Conservation (phyloP, 345 rosid genomes). For the Barbarea vulgaris region DNA sequence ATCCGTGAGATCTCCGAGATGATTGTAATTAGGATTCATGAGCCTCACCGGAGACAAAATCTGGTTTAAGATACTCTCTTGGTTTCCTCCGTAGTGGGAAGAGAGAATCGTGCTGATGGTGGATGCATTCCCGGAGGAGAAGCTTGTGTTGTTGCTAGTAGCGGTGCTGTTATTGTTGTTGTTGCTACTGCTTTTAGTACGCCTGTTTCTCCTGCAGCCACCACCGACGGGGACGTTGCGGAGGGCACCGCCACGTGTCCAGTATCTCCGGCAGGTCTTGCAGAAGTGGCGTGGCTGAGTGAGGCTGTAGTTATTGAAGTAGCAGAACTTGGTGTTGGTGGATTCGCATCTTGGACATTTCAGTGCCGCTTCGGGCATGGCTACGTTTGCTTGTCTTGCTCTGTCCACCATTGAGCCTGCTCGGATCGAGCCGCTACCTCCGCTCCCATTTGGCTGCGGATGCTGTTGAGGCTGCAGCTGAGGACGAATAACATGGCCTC, state of each 20-base stretch:
- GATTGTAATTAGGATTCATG: slow-evolving; percentile 44
- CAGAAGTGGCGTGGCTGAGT: slow-evolving; percentile 99
- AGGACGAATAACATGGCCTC: slow-evolving; percentile 49
- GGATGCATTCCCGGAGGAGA: slow-evolving; percentile 35
- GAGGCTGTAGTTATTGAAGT: slow-evolving; percentile 96
- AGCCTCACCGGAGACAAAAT: slow-evolving; percentile 43
- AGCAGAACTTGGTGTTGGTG: slow-evolving; percentile 91
- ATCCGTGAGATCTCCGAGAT: slow-evolving; percentile 59
- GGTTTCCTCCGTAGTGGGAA: slow-evolving; percentile 37
- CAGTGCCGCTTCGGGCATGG: slow-evolving; percentile 72
- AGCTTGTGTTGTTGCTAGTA: slow-evolving; percentile 37
- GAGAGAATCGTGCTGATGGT: slow-evolving; percentile 42
- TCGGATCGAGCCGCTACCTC: slow-evolving; percentile 62
- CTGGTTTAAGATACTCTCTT: slow-evolving; percentile 54
- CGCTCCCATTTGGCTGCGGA: slow-evolving; percentile 48
- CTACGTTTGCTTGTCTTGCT: slow-evolving; percentile 81
- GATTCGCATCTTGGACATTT: slow-evolving; percentile 98
- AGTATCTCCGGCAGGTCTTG: slow-evolving; percentile 94
- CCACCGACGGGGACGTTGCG: slow-evolving; percentile 94
- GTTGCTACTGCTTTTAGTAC: slow-evolving; percentile 56
- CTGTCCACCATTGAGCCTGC: slow-evolving; percentile 95
- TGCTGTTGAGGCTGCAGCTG: slow-evolving; percentile 60
- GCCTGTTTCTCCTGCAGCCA: slow-evolving; percentile 87
- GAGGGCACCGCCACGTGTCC: slow-evolving; percentile 95
- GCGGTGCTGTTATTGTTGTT: slow-evolving; percentile 27